Evolutionary conservation across 2,329 filamentous ascomycete genomes (phyloP).

Genomic region (Cytospora leucostoma): DNA sequence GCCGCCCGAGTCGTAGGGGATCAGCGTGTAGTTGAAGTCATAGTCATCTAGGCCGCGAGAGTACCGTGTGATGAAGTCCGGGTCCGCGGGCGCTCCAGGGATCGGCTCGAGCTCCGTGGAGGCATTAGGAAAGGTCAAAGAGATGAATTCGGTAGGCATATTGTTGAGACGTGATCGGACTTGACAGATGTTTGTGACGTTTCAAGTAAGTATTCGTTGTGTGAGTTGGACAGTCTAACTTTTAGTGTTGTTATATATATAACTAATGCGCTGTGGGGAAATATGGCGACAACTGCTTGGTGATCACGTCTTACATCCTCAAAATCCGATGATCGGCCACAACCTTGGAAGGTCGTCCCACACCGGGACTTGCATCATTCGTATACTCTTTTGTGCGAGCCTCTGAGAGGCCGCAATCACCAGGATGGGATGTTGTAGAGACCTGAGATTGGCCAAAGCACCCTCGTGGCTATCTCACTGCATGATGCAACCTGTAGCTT

Average conservation of each 20-base stretch:
- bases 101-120: conserved; percentile 58
- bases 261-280: conserved; percentile 23
- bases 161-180: conserved; percentile 22
- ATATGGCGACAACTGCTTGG: conserved; percentile 32
- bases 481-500: not conserved
- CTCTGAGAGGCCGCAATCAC: conserved; percentile 4
- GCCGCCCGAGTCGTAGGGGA: conserved; percentile 58
- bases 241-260: conserved; percentile 24
- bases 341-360: conserved; percentile 16
- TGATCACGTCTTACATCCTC: conserved; percentile 32
- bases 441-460: not conserved
- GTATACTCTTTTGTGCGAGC: conserved; percentile 19
- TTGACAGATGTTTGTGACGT: not conserved
- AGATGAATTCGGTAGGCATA: conserved; percentile 60
- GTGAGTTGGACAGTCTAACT: not conserved
- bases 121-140: conserved; percentile 56
- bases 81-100: conserved; percentile 53
- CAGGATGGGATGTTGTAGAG: conserved; percentile 4
- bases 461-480: not conserved
- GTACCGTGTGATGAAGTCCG: conserved; percentile 58
- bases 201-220: not conserved
- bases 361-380: conserved; percentile 24
- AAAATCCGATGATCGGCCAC: conserved; percentile 28
- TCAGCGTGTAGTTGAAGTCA: conserved; percentile 62
- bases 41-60: conserved; percentile 60